Conservation (phyloP, 805 yeast species). For the Candida chauliodis region DNA sequence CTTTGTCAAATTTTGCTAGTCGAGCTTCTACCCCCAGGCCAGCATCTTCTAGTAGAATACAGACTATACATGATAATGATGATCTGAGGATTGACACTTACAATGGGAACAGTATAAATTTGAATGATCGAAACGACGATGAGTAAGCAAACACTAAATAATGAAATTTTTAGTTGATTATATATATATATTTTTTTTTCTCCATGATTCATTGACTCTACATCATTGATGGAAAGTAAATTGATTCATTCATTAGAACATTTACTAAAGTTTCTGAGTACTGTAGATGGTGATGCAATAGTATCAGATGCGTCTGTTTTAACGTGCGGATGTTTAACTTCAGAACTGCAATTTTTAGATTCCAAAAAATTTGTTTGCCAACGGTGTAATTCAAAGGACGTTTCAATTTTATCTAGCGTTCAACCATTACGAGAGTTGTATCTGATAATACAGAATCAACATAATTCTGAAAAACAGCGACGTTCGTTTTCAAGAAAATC, state of each 20-base stretch:
- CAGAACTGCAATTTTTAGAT: slow-evolving; percentile 26
- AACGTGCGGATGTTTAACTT: slow-evolving; percentile 40
- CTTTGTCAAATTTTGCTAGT: slow-evolving; percentile 10
- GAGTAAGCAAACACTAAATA: too few relatives aligned
- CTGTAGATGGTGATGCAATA: slow-evolving; percentile 6
- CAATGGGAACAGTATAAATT: slow-evolving; percentile 15
- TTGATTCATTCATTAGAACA: slow-evolving; percentile 16
- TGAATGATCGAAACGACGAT: slow-evolving; percentile 12
- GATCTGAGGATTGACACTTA: slow-evolving; percentile 11
- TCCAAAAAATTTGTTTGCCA: slow-evolving; percentile 18
- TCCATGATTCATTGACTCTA: not conserved
- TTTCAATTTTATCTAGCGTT: slow-evolving; percentile 23
- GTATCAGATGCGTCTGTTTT: slow-evolving; percentile 33
- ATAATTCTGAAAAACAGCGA: slow-evolving; percentile 12
- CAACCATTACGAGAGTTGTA: slow-evolving; percentile 33
- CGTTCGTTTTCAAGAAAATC: slow-evolving; percentile 23
- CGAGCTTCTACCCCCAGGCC: slow-evolving; percentile 17
- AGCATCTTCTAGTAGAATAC: slow-evolving; percentile 14
- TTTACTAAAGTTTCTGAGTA: slow-evolving; percentile 20
- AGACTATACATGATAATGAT: slow-evolving; percentile 17
- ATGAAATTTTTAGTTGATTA: too few relatives aligned
- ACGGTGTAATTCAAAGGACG: slow-evolving; percentile 19
- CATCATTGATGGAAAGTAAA: slow-evolving; percentile 13
- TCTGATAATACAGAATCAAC: slow-evolving; percentile 17
- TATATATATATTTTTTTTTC: slow-evolving; percentile 1